Conservation (phyloP, 2,329 filamentous ascomycete species). For the Blastomyces emzantsi region DNA sequence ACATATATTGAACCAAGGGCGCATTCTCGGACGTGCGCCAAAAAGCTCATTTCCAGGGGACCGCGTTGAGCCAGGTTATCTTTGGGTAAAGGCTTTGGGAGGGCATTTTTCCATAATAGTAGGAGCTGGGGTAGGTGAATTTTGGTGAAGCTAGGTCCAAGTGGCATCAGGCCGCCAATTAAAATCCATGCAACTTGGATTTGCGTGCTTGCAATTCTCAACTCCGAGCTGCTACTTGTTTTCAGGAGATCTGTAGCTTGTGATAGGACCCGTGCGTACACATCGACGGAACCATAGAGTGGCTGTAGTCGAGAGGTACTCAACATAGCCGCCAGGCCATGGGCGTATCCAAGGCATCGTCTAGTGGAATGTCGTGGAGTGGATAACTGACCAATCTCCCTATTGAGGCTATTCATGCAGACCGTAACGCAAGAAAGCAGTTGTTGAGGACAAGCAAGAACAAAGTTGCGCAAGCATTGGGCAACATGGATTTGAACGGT, state of each 20-base stretch:
- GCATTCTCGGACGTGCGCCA: constrained; percentile 91
- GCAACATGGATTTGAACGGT: constrained; percentile 89
- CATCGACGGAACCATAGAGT: constrained; percentile 87
- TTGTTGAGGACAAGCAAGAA: constrained; percentile 85
- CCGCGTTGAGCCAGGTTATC: constrained; percentile 80
- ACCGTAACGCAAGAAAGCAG: constrained; percentile 84
- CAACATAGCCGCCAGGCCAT: constrained; percentile 81
- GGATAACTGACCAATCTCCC: constrained; percentile 71
- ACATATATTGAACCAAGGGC: constrained; percentile 83
- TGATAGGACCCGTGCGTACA: constrained; percentile 82
- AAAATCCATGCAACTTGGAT: constrained; percentile 97
- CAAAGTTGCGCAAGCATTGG: constrained; percentile 75
- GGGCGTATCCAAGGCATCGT: constrained; percentile 80
- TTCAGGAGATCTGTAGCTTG: constrained; percentile 91
- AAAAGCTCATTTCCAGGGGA: constrained; percentile 79
- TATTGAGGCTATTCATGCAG: constrained; percentile 88
- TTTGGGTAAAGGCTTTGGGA: constrained; percentile 88
- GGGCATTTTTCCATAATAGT: constrained; percentile 91
- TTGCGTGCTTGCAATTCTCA: constrained; percentile 85
- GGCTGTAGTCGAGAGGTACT: constrained; percentile 84
- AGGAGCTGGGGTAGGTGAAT: constrained; percentile 93
- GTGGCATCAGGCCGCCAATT: constrained; percentile 90
- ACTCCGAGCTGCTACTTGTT: constrained; percentile 79
- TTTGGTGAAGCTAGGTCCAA: constrained; percentile 97
- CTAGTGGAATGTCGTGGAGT: constrained; percentile 69